Evolutionary conservation across 805 yeast genomes (phyloP).

Genomic region (Zygoascus biomembranicola): DNA sequence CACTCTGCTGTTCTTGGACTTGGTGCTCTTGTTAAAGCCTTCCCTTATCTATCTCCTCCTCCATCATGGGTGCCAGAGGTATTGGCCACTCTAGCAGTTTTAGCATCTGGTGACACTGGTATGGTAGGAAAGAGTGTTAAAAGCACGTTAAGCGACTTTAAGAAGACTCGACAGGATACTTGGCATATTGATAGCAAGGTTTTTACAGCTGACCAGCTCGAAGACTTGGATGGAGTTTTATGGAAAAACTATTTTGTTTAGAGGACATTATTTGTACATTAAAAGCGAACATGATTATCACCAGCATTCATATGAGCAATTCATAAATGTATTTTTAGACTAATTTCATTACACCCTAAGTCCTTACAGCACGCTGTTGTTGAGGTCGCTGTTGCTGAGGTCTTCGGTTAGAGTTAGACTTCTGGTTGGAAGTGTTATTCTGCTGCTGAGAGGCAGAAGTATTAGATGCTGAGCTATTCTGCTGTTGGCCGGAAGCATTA

Average conservation of each 20-base stretch:
- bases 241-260: slow-evolving; percentile 88
- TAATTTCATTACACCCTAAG: not conserved
- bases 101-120: slow-evolving; percentile 67
- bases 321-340: not conserved
- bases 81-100: slow-evolving; percentile 59
- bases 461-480: not conserved
- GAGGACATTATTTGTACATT: not conserved
- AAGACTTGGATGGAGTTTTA: slow-evolving; percentile 87
- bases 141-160: slow-evolving; percentile 70
- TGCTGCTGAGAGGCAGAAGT: not conserved
- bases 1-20: slow-evolving; percentile 88
- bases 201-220: slow-evolving; percentile 71
- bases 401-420: not conserved
- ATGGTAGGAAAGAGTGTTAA: slow-evolving; percentile 78
- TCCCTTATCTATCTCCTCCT: slow-evolving; percentile 85
- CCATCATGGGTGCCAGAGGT: slow-evolving; percentile 82
- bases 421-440: not conserved
- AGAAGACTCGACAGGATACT: slow-evolving; percentile 87
- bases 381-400: slow-evolving; percentile 4
- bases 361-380: not conserved
- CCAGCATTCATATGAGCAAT: not conserved
- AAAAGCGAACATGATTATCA: not conserved
- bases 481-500: not conserved
- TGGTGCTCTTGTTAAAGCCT: slow-evolving; percentile 82
- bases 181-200: slow-evolving; percentile 84